Evolutionary conservation across 768 basidiomycete genomes (phyloP).

Genomic region (Mycena kentingensis): DNA sequence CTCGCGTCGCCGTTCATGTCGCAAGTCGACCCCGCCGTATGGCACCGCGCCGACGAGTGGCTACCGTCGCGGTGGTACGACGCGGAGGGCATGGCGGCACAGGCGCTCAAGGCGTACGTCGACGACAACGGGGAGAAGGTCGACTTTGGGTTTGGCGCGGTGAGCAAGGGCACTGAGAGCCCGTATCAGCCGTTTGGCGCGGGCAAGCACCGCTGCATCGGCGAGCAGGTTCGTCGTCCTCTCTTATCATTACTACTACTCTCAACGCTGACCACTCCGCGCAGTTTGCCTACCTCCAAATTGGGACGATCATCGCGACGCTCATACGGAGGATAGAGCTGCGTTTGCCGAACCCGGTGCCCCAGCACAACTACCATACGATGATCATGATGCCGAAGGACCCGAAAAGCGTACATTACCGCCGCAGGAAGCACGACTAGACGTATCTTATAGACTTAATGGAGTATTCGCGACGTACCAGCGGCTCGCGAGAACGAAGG

Average conservation of each 20-base stretch:
- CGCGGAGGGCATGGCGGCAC: slow-evolving; percentile 75
- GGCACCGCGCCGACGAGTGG: slow-evolving; percentile 74
- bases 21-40: slow-evolving; percentile 83
- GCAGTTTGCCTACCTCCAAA: slow-evolving; percentile 92
- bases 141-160: slow-evolving; percentile 94
- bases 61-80: slow-evolving; percentile 87
- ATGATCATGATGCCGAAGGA: slow-evolving; percentile 90
- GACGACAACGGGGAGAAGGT: slow-evolving; percentile 85
- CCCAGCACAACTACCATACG: slow-evolving; percentile 88
- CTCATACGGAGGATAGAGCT: slow-evolving; percentile 78
- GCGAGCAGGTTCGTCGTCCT: slow-evolving; percentile 65
- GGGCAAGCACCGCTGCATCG: slow-evolving; percentile 92
- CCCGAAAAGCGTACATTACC: slow-evolving; percentile 65
- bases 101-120: slow-evolving; percentile 73
- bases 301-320: slow-evolving; percentile 80
- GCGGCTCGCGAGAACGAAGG: too few relatives aligned
- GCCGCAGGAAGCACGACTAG: slow-evolving; percentile 61
- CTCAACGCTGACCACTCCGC: background rate
- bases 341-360: slow-evolving; percentile 66
- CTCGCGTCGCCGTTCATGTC: slow-evolving; percentile 87
- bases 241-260: background rate
- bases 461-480: too few relatives aligned
- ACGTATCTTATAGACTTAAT: too few relatives aligned
- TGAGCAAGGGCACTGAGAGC: slow-evolving; percentile 94
- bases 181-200: slow-evolving; percentile 99